Evolutionary conservation across 2,329 filamentous ascomycete genomes (phyloP), one percentile per base, ranked within the genome.

Genomic region (Mollisiaceae sp.): DNA sequence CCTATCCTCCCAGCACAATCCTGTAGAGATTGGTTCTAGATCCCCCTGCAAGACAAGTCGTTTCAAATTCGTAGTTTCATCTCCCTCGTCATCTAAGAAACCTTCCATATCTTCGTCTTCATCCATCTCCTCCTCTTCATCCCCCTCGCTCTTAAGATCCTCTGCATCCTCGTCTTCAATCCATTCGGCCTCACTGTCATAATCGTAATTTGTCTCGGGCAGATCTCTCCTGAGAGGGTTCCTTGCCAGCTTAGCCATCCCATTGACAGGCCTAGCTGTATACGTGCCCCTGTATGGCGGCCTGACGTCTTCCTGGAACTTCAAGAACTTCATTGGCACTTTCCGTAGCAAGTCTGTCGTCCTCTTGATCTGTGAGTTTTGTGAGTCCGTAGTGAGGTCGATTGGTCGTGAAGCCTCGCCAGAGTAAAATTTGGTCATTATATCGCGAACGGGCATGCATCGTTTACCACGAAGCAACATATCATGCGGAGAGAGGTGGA

Each of bases 181-280:
- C 92, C 92, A 96, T 75, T 95, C 92, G 6, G 87, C 91, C 76
- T 96, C 92, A 2, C 91, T 94, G 74, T 95, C 92, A 75, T 94
- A 93, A 69, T 93, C 91, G 75, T 96, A 96, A 71, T 92, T 83
- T 4, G 91, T 83, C 5, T 89, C 85, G 14, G 80, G 78, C 1
- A 93, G 79, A n/a, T 78, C 67, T 76, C 83, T 77, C 70, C 80
- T 76, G 73, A 82, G 71, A 67, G 91, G 81, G 75, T 86, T 79
- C 73, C 86, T 76, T 65, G 86, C 85, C 8, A 88, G 76, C 56
- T 77, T 81, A 4, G 75, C 74, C 67, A 89, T 81, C 36, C 70
- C 77, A 77, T 41, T 82, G 52, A 78, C 78, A 59, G 75, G 81
- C 67, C 73, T 78, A 15, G 86, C 84, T 5, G 84, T 81, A 62